phyloP scores from a whole-genome alignment of 2,329 filamentous ascomycete species.

The Fusarium sp. region DNA sequence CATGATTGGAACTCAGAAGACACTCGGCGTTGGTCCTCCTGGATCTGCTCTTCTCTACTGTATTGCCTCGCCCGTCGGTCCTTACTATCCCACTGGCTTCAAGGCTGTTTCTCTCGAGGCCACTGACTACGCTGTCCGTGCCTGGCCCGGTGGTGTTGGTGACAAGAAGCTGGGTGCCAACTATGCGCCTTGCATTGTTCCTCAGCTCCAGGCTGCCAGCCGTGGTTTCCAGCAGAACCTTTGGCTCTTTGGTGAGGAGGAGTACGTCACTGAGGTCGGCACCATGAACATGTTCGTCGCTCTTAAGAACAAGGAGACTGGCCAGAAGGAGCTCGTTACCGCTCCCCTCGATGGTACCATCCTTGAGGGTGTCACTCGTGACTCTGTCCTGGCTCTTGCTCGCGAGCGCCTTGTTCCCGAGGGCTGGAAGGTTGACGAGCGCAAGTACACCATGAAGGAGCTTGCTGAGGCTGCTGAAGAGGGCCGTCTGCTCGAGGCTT shows the following conservation, averaged over 20 bases:
- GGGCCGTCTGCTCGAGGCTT: constrained; percentile 89
- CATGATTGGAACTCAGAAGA: constrained; percentile 96
- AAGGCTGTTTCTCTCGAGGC: constrained; percentile 96
- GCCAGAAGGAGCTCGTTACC: constrained; percentile 92
- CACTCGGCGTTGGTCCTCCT: constrained; percentile 91
- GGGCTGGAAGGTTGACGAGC: constrained; percentile 89
- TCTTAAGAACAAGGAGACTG: constrained; percentile 85
- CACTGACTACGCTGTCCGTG: constrained; percentile 94
- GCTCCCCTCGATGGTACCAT: constrained; percentile 97
- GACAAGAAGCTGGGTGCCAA: constrained; percentile 99
- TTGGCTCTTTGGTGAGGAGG: constrained; percentile 96
- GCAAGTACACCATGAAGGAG: constrained; percentile 92
- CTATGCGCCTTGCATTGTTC: constrained; percentile 99
- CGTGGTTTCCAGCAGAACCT: constrained; percentile 98
- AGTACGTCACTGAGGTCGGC: constrained; percentile 96
- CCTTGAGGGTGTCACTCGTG: constrained; percentile 91
- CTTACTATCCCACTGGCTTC: constrained; percentile 98
- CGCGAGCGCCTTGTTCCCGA: constrained; percentile 83
- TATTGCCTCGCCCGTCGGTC: constrained; percentile 95
- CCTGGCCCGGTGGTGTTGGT: constrained; percentile 97
- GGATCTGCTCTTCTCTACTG: constrained; percentile 92
- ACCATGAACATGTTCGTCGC: constrained; percentile 99
- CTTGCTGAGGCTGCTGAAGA: constrained; percentile 83
- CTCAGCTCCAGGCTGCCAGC: constrained; percentile 89
- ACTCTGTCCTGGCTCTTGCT: constrained; percentile 88